Base-by-base conservation (phyloP, 371 early-diverging fungal genomes). In the Chytridium lagenaria region DNA sequence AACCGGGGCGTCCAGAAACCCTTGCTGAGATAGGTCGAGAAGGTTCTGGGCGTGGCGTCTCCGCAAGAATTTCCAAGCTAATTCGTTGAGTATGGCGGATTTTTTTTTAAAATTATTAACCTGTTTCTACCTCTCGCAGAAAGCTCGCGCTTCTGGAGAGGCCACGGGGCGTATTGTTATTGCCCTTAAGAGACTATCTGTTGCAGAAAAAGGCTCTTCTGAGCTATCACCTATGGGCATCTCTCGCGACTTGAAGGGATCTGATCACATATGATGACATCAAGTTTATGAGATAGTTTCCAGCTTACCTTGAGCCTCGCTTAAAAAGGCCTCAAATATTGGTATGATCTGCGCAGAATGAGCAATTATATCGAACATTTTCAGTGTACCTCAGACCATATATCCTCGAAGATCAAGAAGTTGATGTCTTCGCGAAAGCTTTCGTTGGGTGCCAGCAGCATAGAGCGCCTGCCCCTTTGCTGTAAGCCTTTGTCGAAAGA, bases 21-120 rank as follows among this genome's bases (percentile, higher is more conserved):
- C 30, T 55, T 26, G 57, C 57, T 19, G 57, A 55, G 10, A 55
- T 26, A 7, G 57, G 57, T 26, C 57, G 57, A 16, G 57, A 55
- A 5, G 26, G 26, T 7, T 55, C 57, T 15, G 57, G 57, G 10
- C 26, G 57, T 16, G 30, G 7, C 5, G 26, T 55, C 23, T 44
- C 44, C 7, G 44, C 44, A 19, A 44, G 19, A 19, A 19, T 12
- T 19, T 44, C 44, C 12, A 44, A 12, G 19, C 57, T 55, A 23
- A 16, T 10, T 7, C 23, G 26, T 55, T 30, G 15, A 55, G 57
- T 30, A n/a, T n/a, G n/a, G n/a, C n/a, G n/a, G n/a, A n/a, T 22
- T 49, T 10, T 49, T 49, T 49, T 10, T 10, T 49, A 49, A 10
- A 26, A 30, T 26, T 19, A 7, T 23, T 55, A 26, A 55, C 57